phyloP scores from a whole-genome alignment of 208 protist species.

The Porcisia deanei region DNA sequence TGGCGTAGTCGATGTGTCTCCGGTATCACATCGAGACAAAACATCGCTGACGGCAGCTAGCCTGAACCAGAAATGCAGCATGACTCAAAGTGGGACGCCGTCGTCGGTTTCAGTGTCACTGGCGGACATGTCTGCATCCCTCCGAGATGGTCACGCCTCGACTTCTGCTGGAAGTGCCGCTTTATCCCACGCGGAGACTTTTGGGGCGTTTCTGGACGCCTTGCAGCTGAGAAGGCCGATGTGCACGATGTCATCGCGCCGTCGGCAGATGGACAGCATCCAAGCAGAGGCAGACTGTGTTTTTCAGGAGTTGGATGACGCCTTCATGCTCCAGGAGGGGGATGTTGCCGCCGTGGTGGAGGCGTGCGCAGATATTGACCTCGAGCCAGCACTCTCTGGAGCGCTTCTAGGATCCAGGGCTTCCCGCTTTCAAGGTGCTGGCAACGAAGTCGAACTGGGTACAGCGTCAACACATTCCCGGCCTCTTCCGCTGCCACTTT shows the following conservation, averaged over 20 bases:
- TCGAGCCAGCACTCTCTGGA: neutral
- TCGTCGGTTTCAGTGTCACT: neutral
- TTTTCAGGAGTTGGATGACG: conserved; percentile 51
- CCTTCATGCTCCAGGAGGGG: conserved; percentile 39
- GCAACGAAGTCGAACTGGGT: neutral
- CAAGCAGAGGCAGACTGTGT: conserved; percentile 50
- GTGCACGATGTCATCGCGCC: conserved; percentile 15
- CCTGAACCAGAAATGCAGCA: neutral
- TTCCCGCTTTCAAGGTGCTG: neutral
- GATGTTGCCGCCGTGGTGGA: conserved; percentile 23
- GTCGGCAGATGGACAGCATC: conserved; percentile 48
- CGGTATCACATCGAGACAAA: neutral
- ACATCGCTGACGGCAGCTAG: neutral
- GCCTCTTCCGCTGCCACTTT: conserved; percentile 1
- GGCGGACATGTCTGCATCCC: neutral
- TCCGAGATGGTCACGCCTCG: no score
- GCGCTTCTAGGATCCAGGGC: neutral
- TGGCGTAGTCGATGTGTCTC: neutral
- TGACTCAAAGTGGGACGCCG: neutral
- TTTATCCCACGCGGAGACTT: conserved; percentile 1
- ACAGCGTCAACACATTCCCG: neutral
- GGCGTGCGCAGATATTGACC: neutral
- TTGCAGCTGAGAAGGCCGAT: conserved; percentile 39
- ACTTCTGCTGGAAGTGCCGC: neutral
- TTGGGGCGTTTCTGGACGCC: conserved; percentile 26